Conservation (phyloP, 164 flowering plant genomes). For the Umbilicus rupestris region DNA sequence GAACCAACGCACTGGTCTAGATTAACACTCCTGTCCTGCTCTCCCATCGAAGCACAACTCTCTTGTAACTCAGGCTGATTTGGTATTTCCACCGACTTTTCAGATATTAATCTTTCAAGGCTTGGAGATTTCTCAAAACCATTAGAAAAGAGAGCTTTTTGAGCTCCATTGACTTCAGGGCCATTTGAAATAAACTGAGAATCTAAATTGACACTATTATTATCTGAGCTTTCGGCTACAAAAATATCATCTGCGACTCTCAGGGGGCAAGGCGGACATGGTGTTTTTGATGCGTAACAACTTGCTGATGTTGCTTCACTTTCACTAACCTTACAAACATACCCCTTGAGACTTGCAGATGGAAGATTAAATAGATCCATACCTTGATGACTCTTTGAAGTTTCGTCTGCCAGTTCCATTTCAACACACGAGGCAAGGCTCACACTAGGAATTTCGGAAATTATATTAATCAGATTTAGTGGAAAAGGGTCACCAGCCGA, state of each 20-base stretch:
- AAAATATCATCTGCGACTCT: not conserved
- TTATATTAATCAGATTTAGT: not conserved
- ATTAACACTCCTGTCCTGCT: not conserved
- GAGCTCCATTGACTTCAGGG: not conserved
- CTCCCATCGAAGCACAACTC: not conserved
- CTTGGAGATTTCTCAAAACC: not conserved
- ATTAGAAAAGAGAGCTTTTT: not conserved
- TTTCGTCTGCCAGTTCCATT: not conserved
- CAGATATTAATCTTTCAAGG: not conserved
- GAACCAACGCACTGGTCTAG: not conserved
- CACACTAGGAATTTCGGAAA: not conserved
- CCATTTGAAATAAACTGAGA: not conserved
- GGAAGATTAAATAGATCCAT: not conserved
- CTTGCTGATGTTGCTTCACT: not conserved
- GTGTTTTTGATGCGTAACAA: not conserved
- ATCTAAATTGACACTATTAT: not conserved
- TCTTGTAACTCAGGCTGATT: not conserved
- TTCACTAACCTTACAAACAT: not conserved
- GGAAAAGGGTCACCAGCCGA: not conserved
- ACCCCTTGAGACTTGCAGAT: not conserved
- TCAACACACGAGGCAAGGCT: not conserved
- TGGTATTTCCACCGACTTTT: not conserved
- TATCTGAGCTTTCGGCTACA: not conserved
- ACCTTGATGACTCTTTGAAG: not conserved
- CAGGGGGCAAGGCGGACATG: not conserved